These are phyloP conservation scores for Theobroma grandiflorum DNA, from an alignment of 441 rosid species.

Conservation along the genomic window DNA sequence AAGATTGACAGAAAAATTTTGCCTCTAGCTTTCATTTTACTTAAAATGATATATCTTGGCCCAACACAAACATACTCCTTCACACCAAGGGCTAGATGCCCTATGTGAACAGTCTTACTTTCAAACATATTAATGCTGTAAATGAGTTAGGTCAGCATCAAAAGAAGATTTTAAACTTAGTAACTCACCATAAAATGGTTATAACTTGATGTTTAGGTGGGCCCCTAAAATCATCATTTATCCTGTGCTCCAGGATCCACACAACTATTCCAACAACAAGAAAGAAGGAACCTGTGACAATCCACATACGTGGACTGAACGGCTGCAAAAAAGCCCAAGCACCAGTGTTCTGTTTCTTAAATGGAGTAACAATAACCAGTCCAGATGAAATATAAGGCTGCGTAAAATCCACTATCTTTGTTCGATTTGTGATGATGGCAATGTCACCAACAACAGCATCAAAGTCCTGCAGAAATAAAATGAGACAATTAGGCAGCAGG, in stretches of 20 bases:
- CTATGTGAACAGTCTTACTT: background rate
- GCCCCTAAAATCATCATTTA: slow-evolving; percentile 92
- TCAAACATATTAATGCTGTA: background rate
- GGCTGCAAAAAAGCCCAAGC: slow-evolving; percentile 95
- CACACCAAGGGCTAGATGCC: background rate
- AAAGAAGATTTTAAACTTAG: slow-evolving; percentile 8
- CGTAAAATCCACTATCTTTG: slow-evolving; percentile 84
- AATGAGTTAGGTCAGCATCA: background rate
- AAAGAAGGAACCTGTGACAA: slow-evolving; percentile 67
- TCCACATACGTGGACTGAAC: slow-evolving; percentile 77
- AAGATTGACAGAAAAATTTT: background rate
- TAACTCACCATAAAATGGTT: slow-evolving; percentile 81
- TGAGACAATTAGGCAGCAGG: slow-evolving; percentile 31
- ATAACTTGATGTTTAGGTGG: slow-evolving; percentile 77
- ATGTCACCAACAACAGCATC: slow-evolving; percentile 95
- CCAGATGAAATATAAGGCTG: slow-evolving; percentile 93
- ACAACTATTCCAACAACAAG: slow-evolving; percentile 74
- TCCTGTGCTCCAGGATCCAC: slow-evolving; percentile 94
- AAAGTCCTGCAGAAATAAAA: slow-evolving; percentile 52
- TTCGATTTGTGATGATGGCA: slow-evolving; percentile 83
- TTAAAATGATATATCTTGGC: background rate
- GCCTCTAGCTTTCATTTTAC: slow-evolving; percentile 12
- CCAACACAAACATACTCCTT: background rate
- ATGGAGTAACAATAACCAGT: slow-evolving; percentile 81
- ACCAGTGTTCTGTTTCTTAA: slow-evolving; percentile 69